Percentiles rank a stretch among this genome's conserved stretches.
Conservation (phyloP, 441 rosid genomes). For the Populus hybrid region DNA sequence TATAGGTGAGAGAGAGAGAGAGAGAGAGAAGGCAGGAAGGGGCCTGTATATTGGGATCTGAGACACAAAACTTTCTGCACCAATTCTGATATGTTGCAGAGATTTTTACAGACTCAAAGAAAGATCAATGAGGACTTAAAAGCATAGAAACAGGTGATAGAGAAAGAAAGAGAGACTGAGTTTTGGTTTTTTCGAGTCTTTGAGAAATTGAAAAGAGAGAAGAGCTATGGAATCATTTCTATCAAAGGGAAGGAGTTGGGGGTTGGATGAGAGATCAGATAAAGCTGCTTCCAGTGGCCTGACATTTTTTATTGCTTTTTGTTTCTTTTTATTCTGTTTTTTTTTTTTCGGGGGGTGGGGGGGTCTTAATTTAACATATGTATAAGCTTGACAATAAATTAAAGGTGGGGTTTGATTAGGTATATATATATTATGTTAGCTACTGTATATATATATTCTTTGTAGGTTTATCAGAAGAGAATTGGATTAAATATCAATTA, state of each 20-base stretch:
- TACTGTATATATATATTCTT: neutral
- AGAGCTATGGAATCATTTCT: conserved; percentile 35
- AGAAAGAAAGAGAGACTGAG: conserved; percentile 18
- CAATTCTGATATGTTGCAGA: conserved; percentile 33
- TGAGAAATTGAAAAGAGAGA: neutral
- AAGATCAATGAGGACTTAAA: conserved; percentile 16
- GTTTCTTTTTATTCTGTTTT: conserved; percentile 8
- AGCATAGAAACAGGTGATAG: conserved; percentile 3
- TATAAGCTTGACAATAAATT: neutral
- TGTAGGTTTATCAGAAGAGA: conserved; percentile 18
- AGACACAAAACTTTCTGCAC: conserved; percentile 42
- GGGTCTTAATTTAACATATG: neutral
- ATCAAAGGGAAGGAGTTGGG: conserved; percentile 19
- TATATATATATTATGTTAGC: neutral
- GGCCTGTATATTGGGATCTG: conserved; percentile 50
- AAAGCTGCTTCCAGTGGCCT: conserved; percentile 43
- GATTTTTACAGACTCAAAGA: conserved; percentile 23
- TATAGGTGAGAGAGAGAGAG: conserved; percentile 28
- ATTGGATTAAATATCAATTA: conserved; percentile 21
- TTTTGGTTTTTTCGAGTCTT: neutral
- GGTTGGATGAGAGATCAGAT: conserved; percentile 19
- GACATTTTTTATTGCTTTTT: conserved; percentile 24
- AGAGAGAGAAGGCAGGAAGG: conserved; percentile 1
- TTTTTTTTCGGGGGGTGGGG: neutral
- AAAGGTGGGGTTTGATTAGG: neutral